phyloP scores from a whole-genome alignment of 768 basidiomycete species.

The Mycena belliarum region DNA sequence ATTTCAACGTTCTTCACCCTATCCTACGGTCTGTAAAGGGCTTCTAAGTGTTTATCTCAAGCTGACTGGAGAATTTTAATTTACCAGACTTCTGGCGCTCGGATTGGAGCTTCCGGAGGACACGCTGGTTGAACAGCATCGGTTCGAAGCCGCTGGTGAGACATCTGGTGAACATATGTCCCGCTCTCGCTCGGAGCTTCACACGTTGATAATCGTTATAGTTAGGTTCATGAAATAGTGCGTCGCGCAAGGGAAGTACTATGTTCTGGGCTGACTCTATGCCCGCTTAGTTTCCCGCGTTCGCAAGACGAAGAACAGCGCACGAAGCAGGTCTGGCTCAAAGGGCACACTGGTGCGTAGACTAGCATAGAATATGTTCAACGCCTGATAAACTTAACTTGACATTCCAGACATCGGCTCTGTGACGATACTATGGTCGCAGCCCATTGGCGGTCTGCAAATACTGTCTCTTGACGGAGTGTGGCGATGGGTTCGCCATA shows the following conservation, averaged over 20 bases:
- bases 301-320: slow-evolving; percentile 42
- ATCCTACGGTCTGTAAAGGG: slow-evolving; percentile 35
- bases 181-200: background rate
- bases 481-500: slow-evolving; percentile 49
- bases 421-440: slow-evolving; percentile 49
- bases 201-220: slow-evolving; percentile 11
- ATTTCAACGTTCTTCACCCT: slow-evolving; percentile 37
- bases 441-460: slow-evolving; percentile 48
- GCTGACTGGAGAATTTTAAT: background rate
- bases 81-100: slow-evolving; percentile 39
- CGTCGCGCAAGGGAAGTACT: slow-evolving; percentile 14
- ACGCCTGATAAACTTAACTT: background rate
- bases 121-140: slow-evolving; percentile 40
- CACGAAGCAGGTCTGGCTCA: slow-evolving; percentile 49
- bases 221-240: slow-evolving; percentile 54
- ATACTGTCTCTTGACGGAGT: slow-evolving; percentile 41
- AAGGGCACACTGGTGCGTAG: slow-evolving; percentile 46
- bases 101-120: slow-evolving; percentile 50
- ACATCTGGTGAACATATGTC: slow-evolving; percentile 31
- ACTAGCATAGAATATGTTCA: background rate
- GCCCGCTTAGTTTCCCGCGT: slow-evolving; percentile 38
- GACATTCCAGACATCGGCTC: slow-evolving; percentile 41
- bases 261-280: no score
- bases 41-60: background rate
- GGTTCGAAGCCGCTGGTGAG: slow-evolving; percentile 37